These are phyloP conservation scores for Mortierella sp. DNA, from an alignment of 371 early-diverging fungal genomes.

Conservation along the genomic window DNA sequence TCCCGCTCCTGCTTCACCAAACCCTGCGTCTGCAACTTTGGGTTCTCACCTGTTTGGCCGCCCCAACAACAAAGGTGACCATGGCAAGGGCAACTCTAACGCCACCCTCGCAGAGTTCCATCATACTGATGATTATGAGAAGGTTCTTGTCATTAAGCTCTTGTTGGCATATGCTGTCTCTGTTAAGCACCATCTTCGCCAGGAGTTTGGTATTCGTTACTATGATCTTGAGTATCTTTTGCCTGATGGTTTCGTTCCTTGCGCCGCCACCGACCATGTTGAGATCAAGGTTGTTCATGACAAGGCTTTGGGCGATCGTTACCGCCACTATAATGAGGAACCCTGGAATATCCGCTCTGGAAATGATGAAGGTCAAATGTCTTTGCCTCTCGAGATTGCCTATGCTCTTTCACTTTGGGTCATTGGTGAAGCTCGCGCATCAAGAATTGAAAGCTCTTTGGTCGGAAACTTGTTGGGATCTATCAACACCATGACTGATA, in stretches of 20 bases:
- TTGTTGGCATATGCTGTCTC: slow-evolving; percentile 77
- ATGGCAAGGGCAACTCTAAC: slow-evolving; percentile 13
- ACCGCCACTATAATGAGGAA: slow-evolving; percentile 39
- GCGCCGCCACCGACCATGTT: slow-evolving; percentile 40
- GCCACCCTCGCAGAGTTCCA: slow-evolving; percentile 20
- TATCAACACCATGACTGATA: slow-evolving; percentile 52
- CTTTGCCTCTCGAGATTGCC: slow-evolving; percentile 48
- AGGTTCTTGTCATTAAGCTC: slow-evolving; percentile 39
- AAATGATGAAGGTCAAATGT: slow-evolving; percentile 50
- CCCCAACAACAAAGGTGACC: slow-evolving; percentile 7
- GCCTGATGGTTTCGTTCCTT: slow-evolving; percentile 58
- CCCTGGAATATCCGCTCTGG: slow-evolving; percentile 39
- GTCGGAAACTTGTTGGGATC: slow-evolving; percentile 39
- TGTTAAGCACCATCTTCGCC: slow-evolving; percentile 80
- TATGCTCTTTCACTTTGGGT: slow-evolving; percentile 50
- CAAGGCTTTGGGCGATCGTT: slow-evolving; percentile 33
- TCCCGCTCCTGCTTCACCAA: slow-evolving; percentile 8
- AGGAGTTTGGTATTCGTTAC: slow-evolving; percentile 72
- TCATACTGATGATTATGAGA: slow-evolving; percentile 66
- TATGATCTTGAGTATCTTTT: slow-evolving; percentile 67
- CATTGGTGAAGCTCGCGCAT: slow-evolving; percentile 39
- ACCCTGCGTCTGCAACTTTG: slow-evolving; percentile 5
- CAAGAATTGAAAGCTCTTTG: slow-evolving; percentile 36
- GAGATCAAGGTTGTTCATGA: slow-evolving; percentile 28
- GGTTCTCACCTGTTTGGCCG: slow-evolving; percentile 51